Percentiles rank a stretch among this genome's conserved stretches.
Evolutionary conservation across 140 eudicot species (phyloP).

Genomic region (Flaveria floridana): DNA sequence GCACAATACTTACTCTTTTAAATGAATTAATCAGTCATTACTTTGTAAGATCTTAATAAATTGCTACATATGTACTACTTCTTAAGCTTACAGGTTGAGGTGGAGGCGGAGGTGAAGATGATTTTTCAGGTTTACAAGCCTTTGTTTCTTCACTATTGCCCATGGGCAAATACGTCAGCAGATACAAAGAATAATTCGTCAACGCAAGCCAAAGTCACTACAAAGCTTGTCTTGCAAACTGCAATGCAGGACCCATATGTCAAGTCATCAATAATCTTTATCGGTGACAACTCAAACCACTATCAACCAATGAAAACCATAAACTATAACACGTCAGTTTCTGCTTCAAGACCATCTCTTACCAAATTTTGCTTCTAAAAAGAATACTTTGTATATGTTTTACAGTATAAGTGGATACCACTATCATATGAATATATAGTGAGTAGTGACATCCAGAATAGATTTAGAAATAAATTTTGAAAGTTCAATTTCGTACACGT

Average conservation of each 20-base stretch:
- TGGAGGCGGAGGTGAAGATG: slow-evolving; percentile 59
- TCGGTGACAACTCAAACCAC: not conserved
- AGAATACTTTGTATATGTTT: not conserved
- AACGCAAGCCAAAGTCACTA: slow-evolving; percentile 25
- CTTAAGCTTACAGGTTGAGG: slow-evolving; percentile 42
- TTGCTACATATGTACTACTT: slow-evolving; percentile 2
- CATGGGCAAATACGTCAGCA: slow-evolving; percentile 45
- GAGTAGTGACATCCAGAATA: not conserved
- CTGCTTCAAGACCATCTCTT: slow-evolving; percentile 1
- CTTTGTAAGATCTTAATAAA: not conserved
- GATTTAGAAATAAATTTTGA: not conserved
- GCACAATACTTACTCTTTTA: not conserved
- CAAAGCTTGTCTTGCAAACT: slow-evolving; percentile 31
- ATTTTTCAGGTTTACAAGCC: slow-evolving; percentile 60
- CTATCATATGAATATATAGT: not conserved
- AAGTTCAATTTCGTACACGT: not conserved
- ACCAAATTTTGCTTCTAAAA: slow-evolving; percentile 7
- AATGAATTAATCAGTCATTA: not conserved
- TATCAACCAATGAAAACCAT: not conserved
- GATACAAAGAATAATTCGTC: slow-evolving; percentile 5
- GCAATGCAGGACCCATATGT: slow-evolving; percentile 20
- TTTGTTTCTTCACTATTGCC: slow-evolving; percentile 74
- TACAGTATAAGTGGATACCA: not conserved
- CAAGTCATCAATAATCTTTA: slow-evolving; percentile 4
- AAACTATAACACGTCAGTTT: not conserved